phyloP scores from a whole-genome alignment of 768 basidiomycete genomes.

The Gelatoporia subvermispora region DNA sequence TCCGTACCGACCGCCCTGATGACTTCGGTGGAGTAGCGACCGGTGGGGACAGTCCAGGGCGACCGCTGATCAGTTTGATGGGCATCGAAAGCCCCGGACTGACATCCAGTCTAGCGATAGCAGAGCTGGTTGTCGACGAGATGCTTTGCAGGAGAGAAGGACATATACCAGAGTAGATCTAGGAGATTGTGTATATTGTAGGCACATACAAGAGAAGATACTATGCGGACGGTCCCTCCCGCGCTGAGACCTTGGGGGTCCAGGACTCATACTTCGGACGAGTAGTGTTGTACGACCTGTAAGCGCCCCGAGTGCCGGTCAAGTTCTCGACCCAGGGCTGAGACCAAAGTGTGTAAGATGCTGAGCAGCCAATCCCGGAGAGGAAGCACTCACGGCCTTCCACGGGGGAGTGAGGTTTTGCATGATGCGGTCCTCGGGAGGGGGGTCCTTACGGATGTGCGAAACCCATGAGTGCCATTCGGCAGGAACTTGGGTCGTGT shows the following conservation, averaged over 20 bases:
- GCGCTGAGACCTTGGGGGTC: constrained; percentile 66
- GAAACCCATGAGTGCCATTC: constrained; percentile 97
- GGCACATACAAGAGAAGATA: neutral
- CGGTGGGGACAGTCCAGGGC: constrained; percentile 17
- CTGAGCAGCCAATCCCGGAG: neutral
- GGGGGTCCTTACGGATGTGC: constrained; percentile 84
- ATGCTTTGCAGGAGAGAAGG: constrained; percentile 30
- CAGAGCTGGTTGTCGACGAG: constrained; percentile 72
- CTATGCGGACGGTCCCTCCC: constrained; percentile 28
- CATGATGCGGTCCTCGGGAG: constrained; percentile 69
- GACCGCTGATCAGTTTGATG: constrained; percentile 70
- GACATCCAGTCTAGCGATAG: constrained; percentile 83
- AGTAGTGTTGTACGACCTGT: constrained; percentile 83
- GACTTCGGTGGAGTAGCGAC: constrained; percentile 22
- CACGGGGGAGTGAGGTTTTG: constrained; percentile 69
- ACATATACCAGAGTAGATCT: constrained; percentile 5
- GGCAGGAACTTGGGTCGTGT: constrained; percentile 90
- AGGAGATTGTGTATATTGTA: neutral
- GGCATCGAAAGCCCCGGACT: constrained; percentile 94
- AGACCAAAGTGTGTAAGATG: neutral
- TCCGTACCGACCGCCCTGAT: constrained; percentile 60
- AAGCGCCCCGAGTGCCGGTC: constrained; percentile 91
- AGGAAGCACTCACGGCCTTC: constrained; percentile 62
- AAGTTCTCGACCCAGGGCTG: constrained; percentile 86
- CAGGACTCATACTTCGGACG: constrained; percentile 79